Base-by-base conservation (phyloP, 202 grass and related monocot genomes). In the Eragrostis tef region DNA sequence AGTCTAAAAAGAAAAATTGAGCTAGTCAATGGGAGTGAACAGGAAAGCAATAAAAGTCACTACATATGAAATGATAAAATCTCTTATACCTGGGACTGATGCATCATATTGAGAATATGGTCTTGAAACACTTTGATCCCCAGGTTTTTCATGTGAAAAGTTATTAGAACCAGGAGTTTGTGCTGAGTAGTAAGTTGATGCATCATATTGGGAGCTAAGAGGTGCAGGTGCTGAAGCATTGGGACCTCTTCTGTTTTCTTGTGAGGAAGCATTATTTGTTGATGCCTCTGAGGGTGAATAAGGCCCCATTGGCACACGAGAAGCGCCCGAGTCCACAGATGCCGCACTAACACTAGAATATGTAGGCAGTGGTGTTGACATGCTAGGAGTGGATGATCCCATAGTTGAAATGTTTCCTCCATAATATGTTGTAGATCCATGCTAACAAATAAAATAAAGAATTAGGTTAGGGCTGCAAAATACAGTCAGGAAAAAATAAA, bases 361-460 rank as follows among this genome's bases (percentile, higher is more conserved):
- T 31, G 56, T 6, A 74, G 79, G 45, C 17, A 83, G 74, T 64
- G 84, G 53, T 79, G 74, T 75, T 74, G 83, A 67, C 61, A 90
- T 74, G 54, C 25, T 90, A 64, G 84, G 67, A 83, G 71, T 39
- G 65, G 87, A 72, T 29, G 77, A 85, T 36, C 85, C 84, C 15
- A 72, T 61, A 41, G 72, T 46, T 81, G 83, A 64, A 84, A 71
- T 64, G 44, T 68, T 83, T 74, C 64, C 79, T 80, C 85, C 83
- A 73, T 68, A 73, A 83, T 90, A 88, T 81, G 71, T 54, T 49
- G 85, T 39, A 74, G 79, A 75, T 2, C 83, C 91, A 70, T 85
- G 56, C 91, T 93, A 79, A 43, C 66, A 43, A 64, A 81, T 47
- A 14, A 79, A 70, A 86, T 21, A 74, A 77, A 57, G 13, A 80